Percentiles rank a stretch among this genome's conserved stretches.
Conservation (phyloP, 2,329 filamentous ascomycete species). For the Calycina herbarum region DNA sequence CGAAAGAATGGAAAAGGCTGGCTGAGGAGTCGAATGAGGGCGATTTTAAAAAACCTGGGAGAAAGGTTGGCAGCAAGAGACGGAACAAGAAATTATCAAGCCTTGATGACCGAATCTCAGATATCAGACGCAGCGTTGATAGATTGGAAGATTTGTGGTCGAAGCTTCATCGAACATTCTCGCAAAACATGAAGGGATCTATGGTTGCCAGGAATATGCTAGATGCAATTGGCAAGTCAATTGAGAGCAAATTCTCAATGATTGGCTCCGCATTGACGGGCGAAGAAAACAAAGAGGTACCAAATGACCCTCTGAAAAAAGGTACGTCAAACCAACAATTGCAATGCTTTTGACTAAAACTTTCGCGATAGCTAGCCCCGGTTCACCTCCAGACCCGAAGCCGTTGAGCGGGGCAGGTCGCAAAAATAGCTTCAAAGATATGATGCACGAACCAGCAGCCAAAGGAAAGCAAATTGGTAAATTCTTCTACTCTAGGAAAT, state of each 20-base stretch:
- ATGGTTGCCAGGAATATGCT: neutral
- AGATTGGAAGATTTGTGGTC: neutral
- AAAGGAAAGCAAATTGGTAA: neutral
- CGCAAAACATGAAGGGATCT: neutral
- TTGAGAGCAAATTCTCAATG: neutral
- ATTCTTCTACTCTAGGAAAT: neutral
- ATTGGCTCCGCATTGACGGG: neutral
- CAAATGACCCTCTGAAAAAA: too few relatives aligned
- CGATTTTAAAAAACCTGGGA: neutral
- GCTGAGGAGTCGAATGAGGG: neutral
- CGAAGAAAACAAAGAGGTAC: neutral
- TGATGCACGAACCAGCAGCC: neutral
- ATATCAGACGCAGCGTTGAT: neutral
- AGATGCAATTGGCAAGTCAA: neutral
- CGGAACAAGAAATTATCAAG: neutral
- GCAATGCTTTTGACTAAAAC: too few relatives aligned
- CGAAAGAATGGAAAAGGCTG: neutral
- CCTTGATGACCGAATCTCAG: neutral
- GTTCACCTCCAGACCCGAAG: neutral
- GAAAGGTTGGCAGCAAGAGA: neutral
- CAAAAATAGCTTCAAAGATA: neutral
- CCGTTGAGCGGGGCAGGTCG: neutral
- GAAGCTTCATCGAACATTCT: neutral
- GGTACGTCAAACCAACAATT: too few relatives aligned
- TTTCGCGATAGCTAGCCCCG: neutral